Conservation (phyloP, 805 yeast genomes). For the Maudiozyma serrabonitensis region DNA sequence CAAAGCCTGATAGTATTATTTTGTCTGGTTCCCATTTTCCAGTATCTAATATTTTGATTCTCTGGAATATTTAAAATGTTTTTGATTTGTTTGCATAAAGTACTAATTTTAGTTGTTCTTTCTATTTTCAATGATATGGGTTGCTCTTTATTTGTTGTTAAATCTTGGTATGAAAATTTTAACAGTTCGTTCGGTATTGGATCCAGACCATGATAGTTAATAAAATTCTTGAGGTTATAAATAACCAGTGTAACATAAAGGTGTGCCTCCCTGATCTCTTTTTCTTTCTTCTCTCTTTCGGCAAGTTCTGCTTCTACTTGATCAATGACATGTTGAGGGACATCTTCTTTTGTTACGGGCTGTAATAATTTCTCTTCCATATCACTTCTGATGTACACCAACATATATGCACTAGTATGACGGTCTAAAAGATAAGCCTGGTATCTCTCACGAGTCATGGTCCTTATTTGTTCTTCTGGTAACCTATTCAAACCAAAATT, state of each 20-base stretch:
- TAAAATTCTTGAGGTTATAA: slow-evolving; percentile 44
- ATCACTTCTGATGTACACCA: slow-evolving; percentile 74
- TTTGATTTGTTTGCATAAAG: slow-evolving; percentile 42
- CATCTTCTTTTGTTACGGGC: slow-evolving; percentile 42
- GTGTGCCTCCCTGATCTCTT: slow-evolving; percentile 65
- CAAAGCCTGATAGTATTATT: slow-evolving; percentile 65
- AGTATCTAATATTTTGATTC: slow-evolving; percentile 39
- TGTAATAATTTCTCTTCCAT: slow-evolving; percentile 49
- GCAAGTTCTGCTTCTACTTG: slow-evolving; percentile 55
- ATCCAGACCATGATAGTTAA: slow-evolving; percentile 63
- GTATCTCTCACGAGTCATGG: slow-evolving; percentile 49
- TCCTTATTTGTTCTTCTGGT: slow-evolving; percentile 38
- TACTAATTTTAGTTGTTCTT: slow-evolving; percentile 45
- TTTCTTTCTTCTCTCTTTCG: slow-evolving; percentile 42
- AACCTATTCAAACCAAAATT: slow-evolving; percentile 77
- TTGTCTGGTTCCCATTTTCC: slow-evolving; percentile 58
- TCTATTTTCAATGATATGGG: slow-evolving; percentile 44
- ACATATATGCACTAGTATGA: slow-evolving; percentile 94
- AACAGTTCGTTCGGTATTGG: slow-evolving; percentile 40
- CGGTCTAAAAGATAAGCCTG: slow-evolving; percentile 59
- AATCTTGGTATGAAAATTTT: slow-evolving; percentile 39
- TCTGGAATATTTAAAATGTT: slow-evolving; percentile 33
- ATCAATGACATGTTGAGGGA: slow-evolving; percentile 60
- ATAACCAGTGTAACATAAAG: slow-evolving; percentile 49
- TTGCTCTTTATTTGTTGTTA: slow-evolving; percentile 36